These are phyloP conservation scores for Trypanosoma scelopori DNA, from an alignment of 208 protist species.

Conservation along the genomic window DNA sequence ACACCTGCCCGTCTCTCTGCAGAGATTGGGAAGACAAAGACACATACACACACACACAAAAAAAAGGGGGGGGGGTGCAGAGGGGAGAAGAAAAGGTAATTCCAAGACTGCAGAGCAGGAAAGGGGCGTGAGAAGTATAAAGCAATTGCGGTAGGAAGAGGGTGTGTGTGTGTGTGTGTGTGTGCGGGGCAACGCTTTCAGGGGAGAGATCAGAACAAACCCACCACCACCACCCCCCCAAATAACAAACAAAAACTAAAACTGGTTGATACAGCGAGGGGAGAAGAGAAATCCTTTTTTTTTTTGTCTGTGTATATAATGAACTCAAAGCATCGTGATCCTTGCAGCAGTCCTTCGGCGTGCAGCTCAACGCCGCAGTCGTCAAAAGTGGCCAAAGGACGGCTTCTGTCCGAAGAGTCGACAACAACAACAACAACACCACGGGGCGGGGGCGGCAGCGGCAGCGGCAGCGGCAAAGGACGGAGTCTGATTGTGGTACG, in stretches of 20 bases:
- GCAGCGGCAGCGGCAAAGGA: constrained; percentile 2
- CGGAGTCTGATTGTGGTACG: constrained; percentile 65
- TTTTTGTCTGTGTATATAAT: constrained; percentile 2
- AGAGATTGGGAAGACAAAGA: too few species aligned
- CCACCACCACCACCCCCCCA: too few species aligned
- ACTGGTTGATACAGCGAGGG: too few species aligned
- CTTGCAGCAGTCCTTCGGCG: neutral
- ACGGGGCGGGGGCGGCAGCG: too few species aligned
- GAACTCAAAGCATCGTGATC: constrained; percentile 22
- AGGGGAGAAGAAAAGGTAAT: too few species aligned
- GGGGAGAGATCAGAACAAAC: too few species aligned
- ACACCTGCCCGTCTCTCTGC: too few species aligned
- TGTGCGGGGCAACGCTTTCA: too few species aligned
- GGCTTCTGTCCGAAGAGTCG: neutral
- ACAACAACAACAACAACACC: neutral
- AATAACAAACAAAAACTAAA: too few species aligned
- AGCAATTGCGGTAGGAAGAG: neutral
- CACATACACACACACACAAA: too few species aligned
- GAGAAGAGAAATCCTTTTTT: neutral
- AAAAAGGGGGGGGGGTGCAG: too few species aligned
- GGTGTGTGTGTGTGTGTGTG: too few species aligned
- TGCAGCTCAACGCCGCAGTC: constrained; percentile 4
- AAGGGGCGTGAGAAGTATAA: neutral
- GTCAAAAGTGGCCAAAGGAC: neutral
- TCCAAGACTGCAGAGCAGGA: neutral